phyloP scores from a whole-genome alignment of 2,329 filamentous ascomycete species.

The Rhexocercosporidium sp. region DNA sequence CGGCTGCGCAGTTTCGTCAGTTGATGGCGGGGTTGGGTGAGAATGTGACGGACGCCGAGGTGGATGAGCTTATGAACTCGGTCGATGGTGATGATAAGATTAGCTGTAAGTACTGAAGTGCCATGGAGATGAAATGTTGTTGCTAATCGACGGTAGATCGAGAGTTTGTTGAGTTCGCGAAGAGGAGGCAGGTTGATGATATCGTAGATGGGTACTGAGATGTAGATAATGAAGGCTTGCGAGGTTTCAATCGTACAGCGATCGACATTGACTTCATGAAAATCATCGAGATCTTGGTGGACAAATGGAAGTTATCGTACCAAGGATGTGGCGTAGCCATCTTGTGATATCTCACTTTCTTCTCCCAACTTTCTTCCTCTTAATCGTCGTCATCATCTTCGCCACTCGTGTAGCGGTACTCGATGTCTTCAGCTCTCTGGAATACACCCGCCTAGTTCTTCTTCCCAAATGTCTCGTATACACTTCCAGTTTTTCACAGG shows the following conservation, averaged over 20 bases:
- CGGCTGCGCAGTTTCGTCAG: conserved; percentile 44
- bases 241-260: neutral
- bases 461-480: neutral
- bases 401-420: neutral
- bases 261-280: neutral
- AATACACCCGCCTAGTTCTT: neutral
- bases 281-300: too few relatives aligned
- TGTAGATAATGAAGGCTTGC: neutral
- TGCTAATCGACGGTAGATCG: conserved; percentile 36
- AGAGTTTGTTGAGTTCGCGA: conserved; percentile 45
- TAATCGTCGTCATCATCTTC: neutral
- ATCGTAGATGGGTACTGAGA: conserved; percentile 38
- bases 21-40: conserved; percentile 43
- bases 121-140: neutral
- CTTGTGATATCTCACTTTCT: too few relatives aligned
- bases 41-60: conserved; percentile 43
- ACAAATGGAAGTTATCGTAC: too few relatives aligned
- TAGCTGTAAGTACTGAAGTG: conserved; percentile 41
- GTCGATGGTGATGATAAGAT: conserved; percentile 46
- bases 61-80: conserved; percentile 44
- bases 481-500: neutral
- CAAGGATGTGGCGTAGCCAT: too few relatives aligned
- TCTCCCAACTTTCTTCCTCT: neutral
- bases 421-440: neutral
- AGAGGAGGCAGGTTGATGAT: conserved; percentile 36